Evolutionary conservation across 75 land plant genomes (phyloP).

Genomic region (Adiantum capillusveneris): DNA sequence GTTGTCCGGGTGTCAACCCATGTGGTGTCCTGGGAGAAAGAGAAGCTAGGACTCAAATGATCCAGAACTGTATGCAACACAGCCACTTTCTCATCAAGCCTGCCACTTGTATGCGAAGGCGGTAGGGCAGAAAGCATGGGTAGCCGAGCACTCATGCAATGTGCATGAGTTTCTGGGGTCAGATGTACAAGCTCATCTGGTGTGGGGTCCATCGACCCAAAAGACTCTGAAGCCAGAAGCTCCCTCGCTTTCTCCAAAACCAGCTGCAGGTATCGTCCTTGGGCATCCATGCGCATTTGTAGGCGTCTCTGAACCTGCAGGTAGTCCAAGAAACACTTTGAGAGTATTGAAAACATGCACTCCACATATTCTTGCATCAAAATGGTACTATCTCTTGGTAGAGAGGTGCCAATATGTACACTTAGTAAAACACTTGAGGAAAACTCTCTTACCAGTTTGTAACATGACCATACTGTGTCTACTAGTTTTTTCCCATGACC

Average conservation of each 20-base stretch:
- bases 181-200: neutral
- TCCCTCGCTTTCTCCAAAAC: constrained; percentile 32
- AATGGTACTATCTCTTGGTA: neutral
- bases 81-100: no score
- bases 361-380: neutral
- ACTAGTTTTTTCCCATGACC: no score
- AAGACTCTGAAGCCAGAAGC: constrained; percentile 14
- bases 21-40: neutral
- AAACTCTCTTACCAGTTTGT: no score
- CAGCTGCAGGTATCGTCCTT: constrained; percentile 29
- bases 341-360: neutral
- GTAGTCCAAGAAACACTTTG: neutral
- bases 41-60: neutral
- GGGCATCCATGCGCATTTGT: constrained; percentile 32
- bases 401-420: no score
- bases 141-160: neutral
- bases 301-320: constrained; percentile 33
- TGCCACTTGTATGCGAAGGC: no score
- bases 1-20: neutral
- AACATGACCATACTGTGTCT: no score
- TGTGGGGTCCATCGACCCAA: constrained; percentile 8
- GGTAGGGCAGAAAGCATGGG: neutral
- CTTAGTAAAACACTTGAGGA: no score
- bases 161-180: neutral
- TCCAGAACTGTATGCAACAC: no score